phyloP scores from a whole-genome alignment of 495 filamentous ascomycete genomes.

The Tuber indicum region DNA sequence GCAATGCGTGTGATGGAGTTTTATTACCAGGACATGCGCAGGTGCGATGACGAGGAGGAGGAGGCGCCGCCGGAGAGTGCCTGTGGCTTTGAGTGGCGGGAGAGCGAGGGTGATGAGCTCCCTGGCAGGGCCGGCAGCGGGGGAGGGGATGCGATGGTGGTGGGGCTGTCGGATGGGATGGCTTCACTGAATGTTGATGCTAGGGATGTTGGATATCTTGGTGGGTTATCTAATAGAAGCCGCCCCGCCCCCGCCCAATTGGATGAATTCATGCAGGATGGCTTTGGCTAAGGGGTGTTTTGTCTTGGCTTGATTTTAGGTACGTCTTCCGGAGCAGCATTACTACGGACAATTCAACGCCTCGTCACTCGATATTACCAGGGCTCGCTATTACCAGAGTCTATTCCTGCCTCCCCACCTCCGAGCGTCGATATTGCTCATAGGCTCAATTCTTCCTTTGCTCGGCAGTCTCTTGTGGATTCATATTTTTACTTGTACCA shows the following conservation, averaged over 20 bases:
- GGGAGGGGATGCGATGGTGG: conserved; percentile 7
- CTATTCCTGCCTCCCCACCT: conserved; percentile 5
- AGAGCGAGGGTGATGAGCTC: conserved; percentile 21
- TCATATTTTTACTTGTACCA: conserved; percentile 52
- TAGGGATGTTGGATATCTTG: conserved; percentile 42
- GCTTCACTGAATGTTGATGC: conserved; percentile 41
- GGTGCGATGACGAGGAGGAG: conserved; percentile 16
- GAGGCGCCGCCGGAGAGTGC: conserved; percentile 34
- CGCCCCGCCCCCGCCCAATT: background rate
- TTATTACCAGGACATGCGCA: conserved; percentile 18
- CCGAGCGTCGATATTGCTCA: conserved; percentile 12
- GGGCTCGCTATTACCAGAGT: conserved; percentile 3
- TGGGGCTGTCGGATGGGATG: conserved; percentile 41
- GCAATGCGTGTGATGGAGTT: conserved; percentile 10
- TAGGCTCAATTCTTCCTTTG: conserved; percentile 13
- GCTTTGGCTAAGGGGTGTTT: conserved; percentile 9
- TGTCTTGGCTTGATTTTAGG: conserved; percentile 22
- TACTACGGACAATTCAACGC: conserved; percentile 30
- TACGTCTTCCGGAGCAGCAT: conserved; percentile 30
- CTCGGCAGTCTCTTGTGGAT: conserved; percentile 45
- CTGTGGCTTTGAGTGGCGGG: conserved; percentile 41
- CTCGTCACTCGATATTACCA: conserved; percentile 19
- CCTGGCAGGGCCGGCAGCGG: conserved; percentile 6
- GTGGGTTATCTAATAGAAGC: conserved; percentile 17
- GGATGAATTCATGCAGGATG: conserved; percentile 1